Evolutionary conservation across 1,284 basidiomycete genomes (phyloP), one percentile per base, ranked within the genome.

Genomic region (Ceratobasidium sp.): DNA sequence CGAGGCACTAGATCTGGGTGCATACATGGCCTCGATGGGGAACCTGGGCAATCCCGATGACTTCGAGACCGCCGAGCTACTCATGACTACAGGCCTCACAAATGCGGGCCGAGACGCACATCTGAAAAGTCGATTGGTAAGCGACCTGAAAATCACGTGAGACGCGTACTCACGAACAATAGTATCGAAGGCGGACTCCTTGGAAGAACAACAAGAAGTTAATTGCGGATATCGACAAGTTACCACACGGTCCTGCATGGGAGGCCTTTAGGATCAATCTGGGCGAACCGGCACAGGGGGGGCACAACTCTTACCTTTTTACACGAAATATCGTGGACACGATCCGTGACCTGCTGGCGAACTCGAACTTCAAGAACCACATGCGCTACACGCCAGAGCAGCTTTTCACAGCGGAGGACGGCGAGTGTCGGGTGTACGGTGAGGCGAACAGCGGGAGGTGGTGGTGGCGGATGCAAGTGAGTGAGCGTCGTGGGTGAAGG

Each of bases 271-370:
- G 38, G 11, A 38, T 64, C 7, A 14, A 48, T 3, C 12, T 18
- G 36, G 5, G 30, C 36, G 33, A 40, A 11, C 36, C 56, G 6
- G 8, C 44, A 48, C 12, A 76, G 73, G 5, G 18, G 1, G 74
- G 73, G 2, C 40, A 76, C 2, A 18, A 30, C 0, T 38, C 75
- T 60, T n/a, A 46, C 44, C 44, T 81, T 0, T 82, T 80, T 76
- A 53, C 54, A 3, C 54, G 78, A 0, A 74, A 82, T 51, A 79
- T 80, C 18, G 76, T 83, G 0, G 78, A 80, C 33, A 79, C 77
- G 36, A 74, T 83, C 5, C 42, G 63, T 2, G 79, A 83, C n/a
- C 64, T 75, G 0, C 30, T 75, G 28, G 44, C 58, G 1, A 75
- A 75, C 48, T 51, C 67, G 28, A n/a, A 18, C 2, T 67, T 72